Base-by-base conservation (phyloP, 148 eudicot genomes). In the Linanthus parryae region DNA sequence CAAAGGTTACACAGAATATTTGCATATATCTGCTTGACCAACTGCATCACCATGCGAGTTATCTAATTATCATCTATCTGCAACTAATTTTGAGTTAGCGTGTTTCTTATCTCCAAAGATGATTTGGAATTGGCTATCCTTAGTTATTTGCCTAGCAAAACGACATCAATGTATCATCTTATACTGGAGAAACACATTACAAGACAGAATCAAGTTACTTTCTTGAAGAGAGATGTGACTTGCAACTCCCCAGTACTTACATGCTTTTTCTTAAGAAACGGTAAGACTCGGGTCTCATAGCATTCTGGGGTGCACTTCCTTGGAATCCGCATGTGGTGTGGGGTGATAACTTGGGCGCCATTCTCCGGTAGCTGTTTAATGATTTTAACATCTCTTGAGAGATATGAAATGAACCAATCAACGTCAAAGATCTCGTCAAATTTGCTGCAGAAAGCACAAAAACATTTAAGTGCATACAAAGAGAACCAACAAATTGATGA, bases 391-490 rank as follows among this genome's bases (percentile, higher is more conserved):
- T 88, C 94, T 42, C 75, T 75, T n/a, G 82, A 59, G 17, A 88
- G 82, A 61, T 59, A 77, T 5, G 79, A 61, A 52, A 74, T 72
- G 47, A 84, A 88, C 82, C 94, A 64, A 41, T 81, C 82, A 11
- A 79, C 80, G 30, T 88, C 75, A 49, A 88, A 88, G 42, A 88
- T 84, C 43, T 88, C 86, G 0, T 70, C 61, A 64, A 88, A 88
- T 66, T 88, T 70, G 61, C 96, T 89, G 83, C 77, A 67, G 18
- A 28, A 52, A 39, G 26, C 38, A n/a, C 19, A 40, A 28, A 16
- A 15, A 17, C 51, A 24, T 29, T 11, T 20, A 28, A n/a, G 2
- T 3, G 12, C 45, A 45, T 46, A n/a, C n/a, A 10, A 26, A 24
- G 16, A 22, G 35, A 24, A 18, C 19, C 13, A 13, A 25, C 9